Conservation (phyloP, 257 asterid species). For the Cinchona pubescens region DNA sequence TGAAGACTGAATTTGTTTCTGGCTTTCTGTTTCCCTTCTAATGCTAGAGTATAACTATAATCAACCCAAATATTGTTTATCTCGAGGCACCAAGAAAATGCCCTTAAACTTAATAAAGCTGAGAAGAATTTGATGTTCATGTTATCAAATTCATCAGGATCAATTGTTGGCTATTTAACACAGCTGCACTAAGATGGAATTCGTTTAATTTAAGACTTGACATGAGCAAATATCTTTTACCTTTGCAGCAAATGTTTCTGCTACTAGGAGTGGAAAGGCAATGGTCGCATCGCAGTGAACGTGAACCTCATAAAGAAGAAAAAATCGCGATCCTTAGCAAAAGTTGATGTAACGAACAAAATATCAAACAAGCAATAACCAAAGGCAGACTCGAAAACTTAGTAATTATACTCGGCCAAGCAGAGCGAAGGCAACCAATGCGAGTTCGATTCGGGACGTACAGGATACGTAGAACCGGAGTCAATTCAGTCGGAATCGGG, state of each 20-base stretch:
- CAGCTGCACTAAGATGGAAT: too few relatives aligned
- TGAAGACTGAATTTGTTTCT: background rate
- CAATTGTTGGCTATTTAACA: too few relatives aligned
- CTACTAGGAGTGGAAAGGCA: constrained; percentile 84
- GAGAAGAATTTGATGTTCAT: background rate
- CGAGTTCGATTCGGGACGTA: too few relatives aligned
- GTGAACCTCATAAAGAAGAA: constrained; percentile 62
- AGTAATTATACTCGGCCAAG: too few relatives aligned
- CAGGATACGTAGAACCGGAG: too few relatives aligned
- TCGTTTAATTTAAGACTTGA: background rate
- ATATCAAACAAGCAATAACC: background rate
- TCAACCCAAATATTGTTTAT: background rate
- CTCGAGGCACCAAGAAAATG: background rate
- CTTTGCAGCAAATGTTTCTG: constrained; percentile 77
- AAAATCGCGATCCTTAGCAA: too few relatives aligned
- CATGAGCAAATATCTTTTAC: constrained; percentile 16
- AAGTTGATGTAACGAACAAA: background rate
- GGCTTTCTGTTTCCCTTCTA: background rate
- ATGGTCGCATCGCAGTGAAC: constrained; percentile 95
- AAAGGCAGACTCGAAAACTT: background rate
- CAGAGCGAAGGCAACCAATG: too few relatives aligned
- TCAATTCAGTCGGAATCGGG: too few relatives aligned
- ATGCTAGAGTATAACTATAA: too few relatives aligned
- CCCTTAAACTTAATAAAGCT: background rate
- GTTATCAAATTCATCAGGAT: too few relatives aligned